Evolutionary conservation across 1,139 yeast species (phyloP), one percentile per base, ranked within the genome.

Genomic region (Kazachstania sp.): DNA sequence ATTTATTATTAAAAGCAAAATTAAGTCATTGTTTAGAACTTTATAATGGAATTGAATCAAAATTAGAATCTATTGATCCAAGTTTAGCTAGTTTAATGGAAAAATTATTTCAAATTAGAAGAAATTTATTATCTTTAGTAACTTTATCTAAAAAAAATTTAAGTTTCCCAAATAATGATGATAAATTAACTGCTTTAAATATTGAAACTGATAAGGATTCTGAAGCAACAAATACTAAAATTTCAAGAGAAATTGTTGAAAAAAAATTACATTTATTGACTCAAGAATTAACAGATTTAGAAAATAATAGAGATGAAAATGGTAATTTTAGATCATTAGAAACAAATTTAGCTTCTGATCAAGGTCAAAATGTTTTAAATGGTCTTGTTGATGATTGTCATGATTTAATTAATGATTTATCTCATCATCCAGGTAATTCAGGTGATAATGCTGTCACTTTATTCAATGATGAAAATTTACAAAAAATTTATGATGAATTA

Each of bases 331-430:
- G 68, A 36, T 66, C 73, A 13, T 56, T 68, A 35, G 69, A 65
- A 44, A 63, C 70, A 18, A 61, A 64, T 37, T 51, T 66, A 40
- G 63, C 60, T 18, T 65, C 60, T 42, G 65, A 63, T 46, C 66
- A 65, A 46, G 84, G 83, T 31, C 87, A 83, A 60, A 79, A 77
- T 46, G 80, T 83, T 2, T 66, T 83, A 46, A 82, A 83, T 59
- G 90, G 90, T 12, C 68, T 84, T 37, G 68, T 86, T 39, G 95
- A 87, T 63, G 95, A 86, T 61, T 86, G 95, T 64, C 79, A 81
- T 60, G 82, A 81, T 55, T 72, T 87, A 49, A 68, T 87, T 39
- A 75, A 75, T 49, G 97, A 88, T 68, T 71, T 86, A 46, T 80
- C 87, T 29, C 77, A 81, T 52, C 73, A 74, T 46, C 79, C 77